Percentiles rank a stretch among this genome's conserved stretches.
phyloP scores from a whole-genome alignment of 495 filamentous ascomycete species.

The Xanthoparmelia taractica region DNA sequence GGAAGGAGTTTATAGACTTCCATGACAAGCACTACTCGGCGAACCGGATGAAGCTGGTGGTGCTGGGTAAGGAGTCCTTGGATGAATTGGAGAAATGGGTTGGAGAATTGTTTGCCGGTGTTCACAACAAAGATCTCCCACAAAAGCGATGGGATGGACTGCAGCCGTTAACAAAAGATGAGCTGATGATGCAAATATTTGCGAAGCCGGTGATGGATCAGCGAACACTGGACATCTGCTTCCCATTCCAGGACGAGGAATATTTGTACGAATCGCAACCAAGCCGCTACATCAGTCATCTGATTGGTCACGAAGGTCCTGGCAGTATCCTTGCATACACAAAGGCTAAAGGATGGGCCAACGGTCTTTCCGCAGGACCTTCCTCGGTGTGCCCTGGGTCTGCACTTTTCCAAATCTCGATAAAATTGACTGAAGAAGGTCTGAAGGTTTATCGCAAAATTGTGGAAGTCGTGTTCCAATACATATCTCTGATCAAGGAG shows the following conservation, averaged over 20 bases:
- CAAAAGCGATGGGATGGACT: slow-evolving; percentile 75
- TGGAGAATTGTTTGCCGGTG: slow-evolving; percentile 70
- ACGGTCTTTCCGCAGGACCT: slow-evolving; percentile 72
- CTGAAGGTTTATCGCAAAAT: slow-evolving; percentile 80
- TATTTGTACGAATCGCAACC: slow-evolving; percentile 73
- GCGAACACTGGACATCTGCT: slow-evolving; percentile 73
- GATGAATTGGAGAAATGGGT: slow-evolving; percentile 88
- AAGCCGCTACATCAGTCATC: slow-evolving; percentile 80
- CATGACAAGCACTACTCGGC: slow-evolving; percentile 88
- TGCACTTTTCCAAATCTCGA: slow-evolving; percentile 70
- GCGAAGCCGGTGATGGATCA: slow-evolving; percentile 96
- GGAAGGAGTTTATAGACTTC: slow-evolving; percentile 91
- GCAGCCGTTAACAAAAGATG: slow-evolving; percentile 56
- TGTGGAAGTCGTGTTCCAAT: slow-evolving; percentile 84
- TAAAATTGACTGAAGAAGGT: slow-evolving; percentile 81
- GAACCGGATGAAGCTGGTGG: slow-evolving; percentile 91
- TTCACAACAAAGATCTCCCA: slow-evolving; percentile 77
- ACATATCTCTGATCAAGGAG: slow-evolving; percentile 79
- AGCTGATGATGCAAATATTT: slow-evolving; percentile 75
- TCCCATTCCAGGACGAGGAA: slow-evolving; percentile 88
- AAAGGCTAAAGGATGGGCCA: slow-evolving; percentile 94
- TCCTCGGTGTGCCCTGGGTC: slow-evolving; percentile 73
- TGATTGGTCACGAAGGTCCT: slow-evolving; percentile 95
- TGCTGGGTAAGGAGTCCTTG: slow-evolving; percentile 79
- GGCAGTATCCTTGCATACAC: slow-evolving; percentile 93